These are phyloP conservation scores for Malassezia dermatis DNA, from an alignment of 1,284 basidiomycete species.

Conservation along the genomic window DNA sequence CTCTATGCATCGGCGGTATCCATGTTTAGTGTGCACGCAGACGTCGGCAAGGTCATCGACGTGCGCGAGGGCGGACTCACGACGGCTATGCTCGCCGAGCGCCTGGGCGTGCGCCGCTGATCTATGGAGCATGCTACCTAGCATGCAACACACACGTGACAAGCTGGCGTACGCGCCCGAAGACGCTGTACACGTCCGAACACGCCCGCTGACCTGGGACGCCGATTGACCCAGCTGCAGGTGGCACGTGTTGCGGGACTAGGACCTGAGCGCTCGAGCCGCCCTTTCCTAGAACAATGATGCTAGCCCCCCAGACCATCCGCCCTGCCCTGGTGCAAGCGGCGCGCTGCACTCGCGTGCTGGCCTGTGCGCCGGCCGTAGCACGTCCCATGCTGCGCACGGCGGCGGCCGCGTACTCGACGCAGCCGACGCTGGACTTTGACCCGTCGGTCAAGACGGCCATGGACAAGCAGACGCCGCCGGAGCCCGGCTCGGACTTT, in stretches of 20 bases:
- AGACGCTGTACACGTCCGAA: too few relatives aligned
- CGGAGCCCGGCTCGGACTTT: constrained; percentile 43
- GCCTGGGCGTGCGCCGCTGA: constrained; percentile 23
- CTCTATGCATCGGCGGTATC: constrained; percentile 44
- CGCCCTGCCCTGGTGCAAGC: neutral
- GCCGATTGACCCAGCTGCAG: too few relatives aligned
- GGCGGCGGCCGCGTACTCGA: neutral
- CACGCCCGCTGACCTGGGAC: too few relatives aligned
- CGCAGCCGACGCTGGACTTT: constrained; percentile 22
- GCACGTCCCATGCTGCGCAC: neutral
- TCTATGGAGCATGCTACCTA: neutral
- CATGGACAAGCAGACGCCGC: constrained; percentile 46
- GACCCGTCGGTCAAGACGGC: constrained; percentile 36
- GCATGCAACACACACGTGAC: too few relatives aligned
- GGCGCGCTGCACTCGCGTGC: neutral
- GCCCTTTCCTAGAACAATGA: neutral
- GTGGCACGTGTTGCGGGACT: neutral
- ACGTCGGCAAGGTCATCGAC: constrained; percentile 40
- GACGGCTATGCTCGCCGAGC: constrained; percentile 18
- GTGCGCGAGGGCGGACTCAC: constrained; percentile 32
- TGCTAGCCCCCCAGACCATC: neutral
- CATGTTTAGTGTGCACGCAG: constrained; percentile 30
- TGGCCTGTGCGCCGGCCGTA: neutral
- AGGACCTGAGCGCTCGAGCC: neutral
- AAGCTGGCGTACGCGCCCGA: too few relatives aligned